These are phyloP conservation scores for Wolfiporia cocos DNA, from an alignment of 1,284 basidiomycete genomes.

Conservation along the genomic window DNA sequence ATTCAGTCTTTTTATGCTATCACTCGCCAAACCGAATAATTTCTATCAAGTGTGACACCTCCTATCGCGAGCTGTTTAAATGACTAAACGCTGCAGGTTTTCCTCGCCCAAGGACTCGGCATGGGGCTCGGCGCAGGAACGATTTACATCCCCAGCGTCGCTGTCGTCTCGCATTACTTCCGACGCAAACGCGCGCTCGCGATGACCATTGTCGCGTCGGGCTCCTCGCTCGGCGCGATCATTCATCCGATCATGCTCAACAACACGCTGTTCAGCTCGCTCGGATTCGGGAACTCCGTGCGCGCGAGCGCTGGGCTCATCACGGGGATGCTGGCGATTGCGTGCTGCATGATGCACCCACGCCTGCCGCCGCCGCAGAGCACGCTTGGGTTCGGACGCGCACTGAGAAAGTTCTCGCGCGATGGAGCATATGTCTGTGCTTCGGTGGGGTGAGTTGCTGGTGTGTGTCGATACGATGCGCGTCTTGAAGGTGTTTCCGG, in stretches of 20 bases:
- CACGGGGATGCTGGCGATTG: conserved; percentile 11
- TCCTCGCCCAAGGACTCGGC: conserved; percentile 44
- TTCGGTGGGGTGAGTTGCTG: conserved; percentile 20
- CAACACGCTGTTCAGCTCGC: conserved; percentile 28
- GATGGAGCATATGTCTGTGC: conserved; percentile 35
- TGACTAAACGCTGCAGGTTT: conserved; percentile 33
- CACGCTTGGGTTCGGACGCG: conserved; percentile 3
- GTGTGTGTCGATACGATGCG: too few species aligned
- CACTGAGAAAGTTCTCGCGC: conserved; percentile 19
- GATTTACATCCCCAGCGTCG: conserved; percentile 15
- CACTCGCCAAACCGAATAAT: conserved; percentile 20
- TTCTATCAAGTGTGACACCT: conserved; percentile 23
- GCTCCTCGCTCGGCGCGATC: conserved; percentile 28
- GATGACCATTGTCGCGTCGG: conserved; percentile 40
- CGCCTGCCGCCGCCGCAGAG: conserved; percentile 4
- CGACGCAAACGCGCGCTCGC: conserved; percentile 36
- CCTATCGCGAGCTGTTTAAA: neutral
- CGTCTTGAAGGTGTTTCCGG: too few species aligned
- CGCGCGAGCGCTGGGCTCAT: conserved; percentile 21
- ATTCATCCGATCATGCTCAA: conserved; percentile 49
- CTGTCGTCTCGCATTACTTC: conserved; percentile 30
- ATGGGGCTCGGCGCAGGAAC: conserved; percentile 44
- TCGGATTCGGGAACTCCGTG: conserved; percentile 35
- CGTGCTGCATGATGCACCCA: conserved; percentile 13
- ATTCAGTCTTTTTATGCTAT: conserved; percentile 29